These are phyloP conservation scores for Vigna angularis DNA, from an alignment of 306 rosid species.

Conservation along the genomic window DNA sequence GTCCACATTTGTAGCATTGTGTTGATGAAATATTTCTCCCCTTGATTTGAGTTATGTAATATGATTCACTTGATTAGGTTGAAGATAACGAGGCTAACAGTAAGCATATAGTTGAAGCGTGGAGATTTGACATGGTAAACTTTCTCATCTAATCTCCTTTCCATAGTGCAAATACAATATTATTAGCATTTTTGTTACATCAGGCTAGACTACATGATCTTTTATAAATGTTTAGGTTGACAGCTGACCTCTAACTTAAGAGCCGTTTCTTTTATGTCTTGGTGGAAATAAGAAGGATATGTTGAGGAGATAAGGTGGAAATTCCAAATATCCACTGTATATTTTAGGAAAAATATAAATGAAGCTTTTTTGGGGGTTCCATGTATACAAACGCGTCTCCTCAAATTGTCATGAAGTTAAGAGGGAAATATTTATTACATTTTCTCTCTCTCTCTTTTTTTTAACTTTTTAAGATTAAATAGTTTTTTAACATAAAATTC, in stretches of 20 bases:
- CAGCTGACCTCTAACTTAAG: constrained; percentile 43
- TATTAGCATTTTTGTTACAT: constrained; percentile 45
- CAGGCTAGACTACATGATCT: constrained; percentile 44
- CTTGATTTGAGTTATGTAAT: constrained; percentile 32
- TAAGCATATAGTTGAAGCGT: constrained; percentile 40
- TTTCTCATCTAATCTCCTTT: constrained; percentile 41
- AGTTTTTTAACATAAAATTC: neutral
- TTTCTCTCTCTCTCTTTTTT: neutral
- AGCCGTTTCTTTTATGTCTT: constrained; percentile 35
- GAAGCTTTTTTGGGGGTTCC: neutral
- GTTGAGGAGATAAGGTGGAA: neutral
- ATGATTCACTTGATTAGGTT: constrained; percentile 54
- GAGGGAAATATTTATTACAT: neutral
- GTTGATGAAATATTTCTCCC: constrained; percentile 35
- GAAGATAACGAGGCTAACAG: constrained; percentile 58
- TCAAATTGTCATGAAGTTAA: neutral
- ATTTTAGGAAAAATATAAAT: neutral
- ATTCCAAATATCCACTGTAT: neutral
- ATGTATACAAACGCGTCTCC: neutral
- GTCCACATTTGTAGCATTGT: constrained; percentile 19
- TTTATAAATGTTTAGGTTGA: constrained; percentile 45
- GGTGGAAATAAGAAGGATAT: constrained; percentile 3
- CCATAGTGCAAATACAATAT: constrained; percentile 26
- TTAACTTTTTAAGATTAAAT: neutral
- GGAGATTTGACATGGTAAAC: constrained; percentile 57